Conservation (phyloP, 2,329 filamentous ascomycete species). For the Colletotrichum sp. region DNA sequence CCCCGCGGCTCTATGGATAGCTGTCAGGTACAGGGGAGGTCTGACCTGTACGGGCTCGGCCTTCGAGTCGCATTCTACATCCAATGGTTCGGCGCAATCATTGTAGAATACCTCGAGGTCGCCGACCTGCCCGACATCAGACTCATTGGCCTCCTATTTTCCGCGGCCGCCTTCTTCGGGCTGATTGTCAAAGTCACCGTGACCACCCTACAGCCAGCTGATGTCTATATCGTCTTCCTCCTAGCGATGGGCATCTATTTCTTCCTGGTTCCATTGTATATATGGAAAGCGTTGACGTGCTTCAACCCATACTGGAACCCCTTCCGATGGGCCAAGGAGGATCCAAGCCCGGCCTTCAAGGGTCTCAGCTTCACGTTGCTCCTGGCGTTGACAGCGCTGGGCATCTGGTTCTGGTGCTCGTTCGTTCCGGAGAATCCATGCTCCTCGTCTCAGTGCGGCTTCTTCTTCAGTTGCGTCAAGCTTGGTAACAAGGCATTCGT, state of each 20-base stretch:
- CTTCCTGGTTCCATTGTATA: conserved; percentile 35
- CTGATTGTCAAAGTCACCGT: conserved; percentile 30
- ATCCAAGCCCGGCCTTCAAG: conserved; percentile 28
- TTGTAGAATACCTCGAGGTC: conserved; percentile 34
- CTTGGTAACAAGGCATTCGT: conserved; percentile 31
- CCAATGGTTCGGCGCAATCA: conserved; percentile 39
- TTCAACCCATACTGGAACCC: conserved; percentile 36
- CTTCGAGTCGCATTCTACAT: conserved; percentile 39
- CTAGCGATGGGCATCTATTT: conserved; percentile 34
- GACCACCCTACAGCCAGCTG: conserved; percentile 29
- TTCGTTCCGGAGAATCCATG: conserved; percentile 30
- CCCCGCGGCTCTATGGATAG: conserved; percentile 21
- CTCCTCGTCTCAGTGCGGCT: conserved; percentile 29
- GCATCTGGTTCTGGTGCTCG: conserved; percentile 35
- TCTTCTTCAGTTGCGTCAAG: conserved; percentile 34
- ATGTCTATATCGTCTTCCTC: conserved; percentile 36
- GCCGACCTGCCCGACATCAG: conserved; percentile 32
- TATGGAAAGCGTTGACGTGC: conserved; percentile 36
- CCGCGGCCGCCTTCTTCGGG: conserved; percentile 27
- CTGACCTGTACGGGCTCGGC: conserved; percentile 39
- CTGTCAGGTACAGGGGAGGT: conserved; percentile 30
- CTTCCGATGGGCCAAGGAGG: conserved; percentile 30
- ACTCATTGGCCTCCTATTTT: conserved; percentile 35
- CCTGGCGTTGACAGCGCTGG: conserved; percentile 30
- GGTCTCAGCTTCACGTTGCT: conserved; percentile 30